Percentiles rank a stretch among this genome's conserved stretches.
Evolutionary conservation across 345 rosid genomes (phyloP).

Genomic region (Dimocarpus longan): DNA sequence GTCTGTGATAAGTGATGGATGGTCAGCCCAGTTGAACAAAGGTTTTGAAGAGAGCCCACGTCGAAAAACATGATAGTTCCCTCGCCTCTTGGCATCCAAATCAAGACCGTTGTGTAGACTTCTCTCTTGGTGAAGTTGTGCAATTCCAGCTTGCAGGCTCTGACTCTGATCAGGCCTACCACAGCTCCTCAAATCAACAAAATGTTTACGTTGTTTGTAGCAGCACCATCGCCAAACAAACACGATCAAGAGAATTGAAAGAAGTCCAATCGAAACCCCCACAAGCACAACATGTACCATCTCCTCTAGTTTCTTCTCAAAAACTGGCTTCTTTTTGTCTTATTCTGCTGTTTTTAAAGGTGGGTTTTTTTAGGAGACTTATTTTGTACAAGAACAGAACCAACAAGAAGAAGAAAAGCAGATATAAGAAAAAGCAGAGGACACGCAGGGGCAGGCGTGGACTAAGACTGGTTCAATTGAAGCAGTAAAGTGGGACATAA

Average conservation of each 20-base stretch:
- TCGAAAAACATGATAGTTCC: slow-evolving; percentile 49
- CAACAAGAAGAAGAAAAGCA: slow-evolving; percentile 1
- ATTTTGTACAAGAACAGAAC: slow-evolving; percentile 10
- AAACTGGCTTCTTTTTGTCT: neutral
- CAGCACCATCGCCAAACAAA: slow-evolving; percentile 52
- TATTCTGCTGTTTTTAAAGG: slow-evolving; percentile 2
- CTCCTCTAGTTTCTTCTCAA: slow-evolving; percentile 34
- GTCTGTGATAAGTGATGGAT: slow-evolving; percentile 69
- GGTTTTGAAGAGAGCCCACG: slow-evolving; percentile 43
- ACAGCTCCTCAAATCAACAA: slow-evolving; percentile 5
- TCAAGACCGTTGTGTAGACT: slow-evolving; percentile 40
- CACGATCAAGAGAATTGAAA: slow-evolving; percentile 34
- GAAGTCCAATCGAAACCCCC: slow-evolving; percentile 26
- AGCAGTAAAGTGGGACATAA: slow-evolving; percentile 13
- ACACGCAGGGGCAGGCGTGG: slow-evolving; percentile 28
- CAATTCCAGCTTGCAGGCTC: slow-evolving; percentile 54
- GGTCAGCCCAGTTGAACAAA: slow-evolving; percentile 76
- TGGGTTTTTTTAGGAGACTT: neutral
- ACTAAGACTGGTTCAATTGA: slow-evolving; percentile 57
- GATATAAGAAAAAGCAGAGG: slow-evolving; percentile 12
- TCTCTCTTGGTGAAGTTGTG: slow-evolving; percentile 57
- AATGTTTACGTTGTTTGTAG: slow-evolving; percentile 22
- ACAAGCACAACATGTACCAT: slow-evolving; percentile 39
- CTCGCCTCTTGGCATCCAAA: slow-evolving; percentile 51
- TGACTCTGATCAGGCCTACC: slow-evolving; percentile 15